Base-by-base conservation (phyloP, 2,329 filamentous ascomycete species). In the Colletotrichum ledebouriae region DNA sequence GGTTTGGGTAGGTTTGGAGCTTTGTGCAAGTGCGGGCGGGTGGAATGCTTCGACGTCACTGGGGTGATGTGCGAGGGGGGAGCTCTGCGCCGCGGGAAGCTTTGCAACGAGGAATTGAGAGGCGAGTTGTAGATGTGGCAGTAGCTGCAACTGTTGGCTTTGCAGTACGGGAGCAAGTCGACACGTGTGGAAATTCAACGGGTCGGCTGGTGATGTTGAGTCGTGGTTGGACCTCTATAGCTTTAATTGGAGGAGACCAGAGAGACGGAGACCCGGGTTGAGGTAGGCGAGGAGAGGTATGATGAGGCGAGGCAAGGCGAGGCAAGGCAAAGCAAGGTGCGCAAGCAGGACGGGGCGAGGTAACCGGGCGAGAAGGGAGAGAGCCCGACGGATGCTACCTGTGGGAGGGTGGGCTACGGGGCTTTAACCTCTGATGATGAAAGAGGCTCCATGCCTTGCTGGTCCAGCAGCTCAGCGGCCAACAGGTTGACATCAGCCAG, bases 321-420 rank as follows among this genome's bases (percentile, higher is more conserved):
- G 44, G 25, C 29, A 29, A 34, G 49, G 49, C 25, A 25, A 52
- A 33, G 49, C n/a, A 15, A 12, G 25, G 25, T 34, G 49, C 29
- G 49, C 33, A 52, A 52, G 49, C 13, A 25, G 33, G 22, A 33
- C 49, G n/a, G 34, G 49, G 15, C 33, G 15, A 34, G 34, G 49
- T 44, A 52, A 33, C 33, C 20, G 50, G 33, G 56, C 37, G 37
- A 13, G 6, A 42, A 2, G 11, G 7, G 39, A 5, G 39, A 42
- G 42, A 46, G 42, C 15, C 42, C 15, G 17, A 46, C 29, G 29
- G 29, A 46, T n/a, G 42, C 15, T 46, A 9, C 13, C 10, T 34
- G 15, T 59, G 67, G 63, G 67, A 68, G 67, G 67, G 63, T 69
- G 70, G 70, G 67, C 57, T 70, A 70, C 66, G 66, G 69, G 69